Percentiles rank a stretch among this genome's conserved stretches.
Evolutionary conservation across 192 early-diverging fungal genomes (phyloP).

Genomic region (Helicostylum pulchrum): DNA sequence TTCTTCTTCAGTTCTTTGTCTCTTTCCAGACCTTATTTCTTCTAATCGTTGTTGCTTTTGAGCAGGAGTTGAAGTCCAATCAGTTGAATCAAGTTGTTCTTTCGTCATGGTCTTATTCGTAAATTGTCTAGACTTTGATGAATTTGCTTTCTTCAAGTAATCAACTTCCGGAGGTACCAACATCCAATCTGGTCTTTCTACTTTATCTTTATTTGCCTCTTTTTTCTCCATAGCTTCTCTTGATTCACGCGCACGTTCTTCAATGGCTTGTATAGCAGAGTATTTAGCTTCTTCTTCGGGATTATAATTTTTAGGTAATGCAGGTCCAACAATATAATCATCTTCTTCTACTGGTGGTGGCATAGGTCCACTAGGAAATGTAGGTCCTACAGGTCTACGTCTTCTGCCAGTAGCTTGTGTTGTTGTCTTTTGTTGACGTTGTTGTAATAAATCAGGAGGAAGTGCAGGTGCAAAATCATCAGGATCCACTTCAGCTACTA

Average conservation of each 20-base stretch:
- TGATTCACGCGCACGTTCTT: slow-evolving; percentile 27
- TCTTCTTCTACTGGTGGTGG: slow-evolving; percentile 14
- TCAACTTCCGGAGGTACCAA: slow-evolving; percentile 32
- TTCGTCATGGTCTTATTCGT: slow-evolving; percentile 15
- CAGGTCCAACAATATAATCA: slow-evolving; percentile 27
- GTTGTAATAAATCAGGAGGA: slow-evolving; percentile 26
- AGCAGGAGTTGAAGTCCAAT: slow-evolving; percentile 32
- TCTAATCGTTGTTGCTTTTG: slow-evolving; percentile 15
- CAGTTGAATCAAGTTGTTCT: slow-evolving; percentile 14
- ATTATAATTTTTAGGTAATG: slow-evolving; percentile 18
- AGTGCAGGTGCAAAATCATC: slow-evolving; percentile 31
- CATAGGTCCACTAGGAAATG: slow-evolving; percentile 21
- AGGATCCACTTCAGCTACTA: slow-evolving; percentile 5
- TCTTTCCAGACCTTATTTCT: slow-evolving; percentile 9
- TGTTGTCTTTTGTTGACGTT: slow-evolving; percentile 3
- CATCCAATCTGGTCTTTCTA: slow-evolving; percentile 37
- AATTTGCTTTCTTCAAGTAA: slow-evolving; percentile 26
- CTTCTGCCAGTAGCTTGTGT: not conserved
- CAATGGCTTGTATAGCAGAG: slow-evolving; percentile 33
- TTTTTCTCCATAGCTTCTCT: slow-evolving; percentile 25
- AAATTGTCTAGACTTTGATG: slow-evolving; percentile 23
- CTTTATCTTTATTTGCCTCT: slow-evolving; percentile 6
- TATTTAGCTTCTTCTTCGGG: slow-evolving; percentile 10
- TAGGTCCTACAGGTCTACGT: slow-evolving; percentile 26
- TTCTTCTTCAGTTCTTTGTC: not conserved